phyloP scores from a whole-genome alignment of 148 eudicot species.

The Amaranthus cruentus region DNA sequence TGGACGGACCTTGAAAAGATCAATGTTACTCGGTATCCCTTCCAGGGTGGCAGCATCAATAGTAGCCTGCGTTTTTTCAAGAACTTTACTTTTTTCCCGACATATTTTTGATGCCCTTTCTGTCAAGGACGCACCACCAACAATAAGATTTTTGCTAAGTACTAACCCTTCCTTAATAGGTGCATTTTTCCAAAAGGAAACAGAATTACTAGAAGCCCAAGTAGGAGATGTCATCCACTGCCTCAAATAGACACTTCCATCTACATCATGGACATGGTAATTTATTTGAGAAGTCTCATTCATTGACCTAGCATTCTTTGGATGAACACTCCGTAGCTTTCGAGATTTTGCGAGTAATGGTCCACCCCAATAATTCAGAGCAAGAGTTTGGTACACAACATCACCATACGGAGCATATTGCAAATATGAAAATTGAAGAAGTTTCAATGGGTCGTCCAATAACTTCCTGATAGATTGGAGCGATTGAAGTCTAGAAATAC shows the following conservation, averaged over 20 bases:
- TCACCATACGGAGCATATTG: slow-evolving; percentile 67
- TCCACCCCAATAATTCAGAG: slow-evolving; percentile 92
- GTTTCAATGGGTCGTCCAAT: slow-evolving; percentile 76
- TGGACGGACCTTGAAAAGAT: slow-evolving; percentile 74
- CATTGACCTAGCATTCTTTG: slow-evolving; percentile 20
- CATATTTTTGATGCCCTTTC: slow-evolving; percentile 66
- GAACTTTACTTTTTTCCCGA: slow-evolving; percentile 50
- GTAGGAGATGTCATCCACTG: slow-evolving; percentile 84
- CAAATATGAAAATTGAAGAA: slow-evolving; percentile 67
- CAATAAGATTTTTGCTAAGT: slow-evolving; percentile 68
- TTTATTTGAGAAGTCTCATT: slow-evolving; percentile 37
- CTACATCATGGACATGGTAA: slow-evolving; percentile 65
- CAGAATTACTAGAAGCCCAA: slow-evolving; percentile 67
- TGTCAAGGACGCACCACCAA: slow-evolving; percentile 60
- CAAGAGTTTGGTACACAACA: slow-evolving; percentile 75
- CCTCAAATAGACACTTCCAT: slow-evolving; percentile 75
- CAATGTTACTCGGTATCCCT: slow-evolving; percentile 94
- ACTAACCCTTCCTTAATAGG: slow-evolving; percentile 47
- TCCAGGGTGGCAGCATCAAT: slow-evolving; percentile 89
- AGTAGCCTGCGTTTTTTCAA: slow-evolving; percentile 84
- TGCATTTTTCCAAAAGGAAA: slow-evolving; percentile 65
- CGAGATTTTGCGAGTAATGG: slow-evolving; percentile 40
- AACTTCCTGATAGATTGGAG: slow-evolving; percentile 63
- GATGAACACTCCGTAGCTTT: slow-evolving; percentile 21
- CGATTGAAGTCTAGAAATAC: slow-evolving; percentile 81